These are phyloP conservation scores for Neofusicoccum kwambonambiense DNA, from an alignment of 2,329 filamentous ascomycete genomes.

Conservation along the genomic window DNA sequence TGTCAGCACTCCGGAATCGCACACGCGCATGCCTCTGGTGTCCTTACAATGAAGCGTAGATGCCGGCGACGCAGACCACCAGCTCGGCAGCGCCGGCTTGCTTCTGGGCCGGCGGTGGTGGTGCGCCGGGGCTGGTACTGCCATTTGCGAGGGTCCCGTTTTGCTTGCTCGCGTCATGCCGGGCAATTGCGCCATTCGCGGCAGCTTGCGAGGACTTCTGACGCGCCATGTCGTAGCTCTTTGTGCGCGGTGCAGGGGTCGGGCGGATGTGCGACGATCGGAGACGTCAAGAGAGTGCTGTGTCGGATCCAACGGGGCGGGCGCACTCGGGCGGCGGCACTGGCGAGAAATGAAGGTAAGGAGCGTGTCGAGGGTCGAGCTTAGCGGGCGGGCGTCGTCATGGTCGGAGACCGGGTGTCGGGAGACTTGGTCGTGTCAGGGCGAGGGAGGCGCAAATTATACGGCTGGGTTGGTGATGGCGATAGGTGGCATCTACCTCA, in stretches of 20 bases:
- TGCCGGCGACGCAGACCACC: constrained; percentile 84
- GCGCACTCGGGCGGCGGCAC: background rate
- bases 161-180: constrained; percentile 23
- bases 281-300: background rate
- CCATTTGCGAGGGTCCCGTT: constrained; percentile 28
- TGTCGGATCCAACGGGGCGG: background rate
- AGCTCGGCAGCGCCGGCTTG: constrained; percentile 69
- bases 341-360: background rate
- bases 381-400: constrained; percentile 12
- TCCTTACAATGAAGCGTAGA: constrained; percentile 89
- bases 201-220: constrained; percentile 25
- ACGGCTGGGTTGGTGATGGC: background rate
- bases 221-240: constrained; percentile 29
- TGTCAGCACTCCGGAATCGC: background rate
- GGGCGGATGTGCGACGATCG: constrained; percentile 1
- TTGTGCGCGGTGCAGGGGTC: background rate
- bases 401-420: background rate
- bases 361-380: background rate
- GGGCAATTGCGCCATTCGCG: constrained; percentile 28
- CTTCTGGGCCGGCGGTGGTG: constrained; percentile 32
- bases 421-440: too few species aligned
- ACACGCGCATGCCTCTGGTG: background rate
- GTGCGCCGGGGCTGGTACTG: constrained; percentile 31
- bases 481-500: background rate
- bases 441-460: background rate